Percentiles rank a stretch among this genome's conserved stretches.
These are phyloP conservation scores for Penicillium crystallinum DNA, from an alignment of 495 filamentous ascomycete species.

Conservation along the genomic window DNA sequence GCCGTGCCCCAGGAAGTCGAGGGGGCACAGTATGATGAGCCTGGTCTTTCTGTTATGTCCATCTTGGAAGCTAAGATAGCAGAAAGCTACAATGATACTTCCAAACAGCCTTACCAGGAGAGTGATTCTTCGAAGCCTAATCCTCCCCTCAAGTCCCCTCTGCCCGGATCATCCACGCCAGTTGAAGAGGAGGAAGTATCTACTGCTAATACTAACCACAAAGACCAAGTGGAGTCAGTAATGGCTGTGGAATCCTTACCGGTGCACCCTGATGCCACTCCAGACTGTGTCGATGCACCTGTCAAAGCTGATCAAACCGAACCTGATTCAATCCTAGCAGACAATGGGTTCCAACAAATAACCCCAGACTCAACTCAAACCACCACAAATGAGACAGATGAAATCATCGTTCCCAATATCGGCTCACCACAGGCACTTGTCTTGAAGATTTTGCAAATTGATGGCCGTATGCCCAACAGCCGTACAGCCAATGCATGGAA, in stretches of 20 bases:
- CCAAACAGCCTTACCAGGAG: background rate
- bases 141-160: background rate
- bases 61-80: background rate
- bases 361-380: background rate
- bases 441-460: conserved; percentile 37
- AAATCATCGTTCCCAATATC: conserved; percentile 32
- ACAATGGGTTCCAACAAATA: conserved; percentile 7
- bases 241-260: background rate
- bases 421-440: conserved; percentile 26
- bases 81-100: background rate
- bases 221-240: background rate
- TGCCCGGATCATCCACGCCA: background rate
- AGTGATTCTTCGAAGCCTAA: background rate
- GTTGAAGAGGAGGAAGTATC: background rate
- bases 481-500: conserved; percentile 50
- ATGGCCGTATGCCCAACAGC: conserved; percentile 27
- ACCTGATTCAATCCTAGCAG: background rate
- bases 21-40: background rate
- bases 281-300: background rate
- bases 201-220: background rate
- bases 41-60: background rate
- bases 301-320: background rate
- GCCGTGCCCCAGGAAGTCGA: background rate
- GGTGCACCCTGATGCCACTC: background rate
- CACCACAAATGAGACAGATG: conserved; percentile 9